Percentiles rank a stretch among this genome's conserved stretches.
These are phyloP conservation scores for Fragaria nilgerrensis DNA, from an alignment of 306 rosid genomes.

Conservation along the genomic window DNA sequence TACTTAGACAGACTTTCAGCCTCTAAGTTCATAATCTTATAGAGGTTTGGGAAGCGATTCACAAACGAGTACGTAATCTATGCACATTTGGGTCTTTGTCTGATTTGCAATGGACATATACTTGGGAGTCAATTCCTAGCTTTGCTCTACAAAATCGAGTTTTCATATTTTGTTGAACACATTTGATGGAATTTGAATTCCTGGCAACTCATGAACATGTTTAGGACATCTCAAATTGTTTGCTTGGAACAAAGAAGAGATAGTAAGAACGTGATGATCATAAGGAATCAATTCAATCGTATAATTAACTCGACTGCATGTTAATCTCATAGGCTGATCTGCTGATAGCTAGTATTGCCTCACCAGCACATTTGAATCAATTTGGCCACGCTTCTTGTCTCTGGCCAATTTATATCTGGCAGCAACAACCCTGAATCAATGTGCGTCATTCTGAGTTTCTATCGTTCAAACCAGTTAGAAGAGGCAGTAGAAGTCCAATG, in stretches of 20 bases:
- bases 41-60: background rate
- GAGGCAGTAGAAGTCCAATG: background rate
- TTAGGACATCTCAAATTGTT: background rate
- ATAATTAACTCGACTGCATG: no score
- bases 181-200: background rate
- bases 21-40: no score
- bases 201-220: background rate
- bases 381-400: no score
- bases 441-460: background rate
- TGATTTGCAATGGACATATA: background rate
- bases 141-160: background rate
- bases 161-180: background rate
- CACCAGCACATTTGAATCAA: no score
- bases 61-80: background rate
- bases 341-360: no score
- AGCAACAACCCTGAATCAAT: no score
- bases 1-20: background rate
- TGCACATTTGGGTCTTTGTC: background rate
- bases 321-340: no score
- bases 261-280: no score
- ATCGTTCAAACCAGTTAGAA: background rate
- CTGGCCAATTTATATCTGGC: no score
- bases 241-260: background rate
- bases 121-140: no score
- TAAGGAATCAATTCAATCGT: background rate